Percentiles rank a stretch among this genome's conserved stretches.
These are phyloP conservation scores for Pichia sp. DNA, from an alignment of 1,139 yeast genomes.

Conservation along the genomic window DNA sequence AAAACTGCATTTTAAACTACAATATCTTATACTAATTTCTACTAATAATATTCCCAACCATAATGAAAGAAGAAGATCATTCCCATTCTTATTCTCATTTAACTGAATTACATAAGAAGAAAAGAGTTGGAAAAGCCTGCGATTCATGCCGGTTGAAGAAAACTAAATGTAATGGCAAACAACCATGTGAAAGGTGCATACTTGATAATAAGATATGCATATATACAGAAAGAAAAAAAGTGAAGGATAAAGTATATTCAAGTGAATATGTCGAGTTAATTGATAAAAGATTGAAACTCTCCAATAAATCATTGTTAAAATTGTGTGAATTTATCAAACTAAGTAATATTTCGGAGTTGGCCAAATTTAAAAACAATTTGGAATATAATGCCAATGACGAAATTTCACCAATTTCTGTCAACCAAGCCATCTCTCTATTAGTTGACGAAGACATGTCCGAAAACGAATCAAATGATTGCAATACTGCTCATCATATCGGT, in stretches of 20 bases:
- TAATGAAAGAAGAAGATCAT: constrained; percentile 16
- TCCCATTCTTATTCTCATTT: constrained; percentile 19
- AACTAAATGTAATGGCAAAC: constrained; percentile 66
- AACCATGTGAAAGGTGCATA: constrained; percentile 64
- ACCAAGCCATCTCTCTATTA: constrained; percentile 38
- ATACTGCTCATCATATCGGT: neutral
- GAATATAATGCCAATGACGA: constrained; percentile 17
- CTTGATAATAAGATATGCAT: constrained; percentile 70
- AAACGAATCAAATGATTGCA: neutral
- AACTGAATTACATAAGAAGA: constrained; percentile 32
- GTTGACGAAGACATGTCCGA: constrained; percentile 23
- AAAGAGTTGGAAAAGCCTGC: constrained; percentile 75
- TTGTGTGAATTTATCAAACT: constrained; percentile 30
- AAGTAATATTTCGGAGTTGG: constrained; percentile 17
- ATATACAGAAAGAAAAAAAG: constrained; percentile 58
- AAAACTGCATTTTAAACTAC: too few relatives aligned
- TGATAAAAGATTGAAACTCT: constrained; percentile 56
- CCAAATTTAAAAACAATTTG: constrained; percentile 15
- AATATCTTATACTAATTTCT: too few relatives aligned
- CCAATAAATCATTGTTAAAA: constrained; percentile 45
- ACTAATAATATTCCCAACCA: too few relatives aligned
- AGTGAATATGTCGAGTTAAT: constrained; percentile 61
- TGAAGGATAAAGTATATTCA: constrained; percentile 54
- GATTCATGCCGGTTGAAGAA: constrained; percentile 71
- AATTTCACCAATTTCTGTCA: constrained; percentile 34